phyloP scores from a whole-genome alignment of 225 moss, liverwort and hornwort species.

The Sphagnum contortum region DNA sequence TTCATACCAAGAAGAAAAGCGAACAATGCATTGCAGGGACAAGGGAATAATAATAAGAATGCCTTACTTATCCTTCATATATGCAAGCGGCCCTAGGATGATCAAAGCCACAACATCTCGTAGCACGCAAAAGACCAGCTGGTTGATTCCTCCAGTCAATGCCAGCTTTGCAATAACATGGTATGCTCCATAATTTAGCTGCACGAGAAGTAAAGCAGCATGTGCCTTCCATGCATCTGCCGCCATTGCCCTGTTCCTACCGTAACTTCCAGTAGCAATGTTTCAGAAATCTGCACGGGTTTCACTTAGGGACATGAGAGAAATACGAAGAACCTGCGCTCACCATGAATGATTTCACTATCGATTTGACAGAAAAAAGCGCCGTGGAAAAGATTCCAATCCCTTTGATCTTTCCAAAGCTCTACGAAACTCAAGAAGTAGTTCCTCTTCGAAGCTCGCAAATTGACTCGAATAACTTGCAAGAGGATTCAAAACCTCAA shows the following conservation, averaged over 20 bases:
- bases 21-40: slow-evolving; percentile 6
- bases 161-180: slow-evolving; percentile 86
- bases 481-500: no score
- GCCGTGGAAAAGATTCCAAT: no score
- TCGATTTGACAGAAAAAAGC: no score
- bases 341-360: no score
- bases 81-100: slow-evolving; percentile 68
- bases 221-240: slow-evolving; percentile 70
- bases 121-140: slow-evolving; percentile 79
- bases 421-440: no score
- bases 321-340: no score
- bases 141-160: slow-evolving; percentile 63
- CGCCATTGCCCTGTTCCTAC: slow-evolving; percentile 32
- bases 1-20: background rate
- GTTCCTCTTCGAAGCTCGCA: no score
- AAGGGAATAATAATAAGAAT: slow-evolving; percentile 19
- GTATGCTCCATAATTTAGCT: slow-evolving; percentile 78
- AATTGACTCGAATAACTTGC: no score
- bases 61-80: slow-evolving; percentile 74
- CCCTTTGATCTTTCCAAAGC: no score
- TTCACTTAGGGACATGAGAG: no score
- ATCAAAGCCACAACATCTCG: slow-evolving; percentile 62
- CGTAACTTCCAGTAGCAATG: no score
- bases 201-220: slow-evolving; percentile 55
- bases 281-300: no score